Conservation (phyloP, 208 protist species). For the Trypanosoma scelopori region DNA sequence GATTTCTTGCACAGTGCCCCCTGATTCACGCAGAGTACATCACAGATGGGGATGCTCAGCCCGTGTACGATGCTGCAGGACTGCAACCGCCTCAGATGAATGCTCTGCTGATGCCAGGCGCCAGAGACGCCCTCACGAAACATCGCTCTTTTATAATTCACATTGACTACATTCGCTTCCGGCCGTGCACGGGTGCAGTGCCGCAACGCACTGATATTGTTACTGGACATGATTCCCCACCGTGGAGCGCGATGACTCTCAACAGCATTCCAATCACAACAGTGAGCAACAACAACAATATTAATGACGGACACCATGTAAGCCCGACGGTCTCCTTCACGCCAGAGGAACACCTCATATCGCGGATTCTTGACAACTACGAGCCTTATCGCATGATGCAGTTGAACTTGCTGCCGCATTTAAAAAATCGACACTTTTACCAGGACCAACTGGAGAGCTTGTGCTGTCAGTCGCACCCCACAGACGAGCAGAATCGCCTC, state of each 20-base stretch:
- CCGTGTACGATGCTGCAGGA: conserved; percentile 46
- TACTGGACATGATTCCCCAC: not conserved
- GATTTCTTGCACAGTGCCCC: conserved; percentile 53
- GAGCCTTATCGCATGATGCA: conserved; percentile 76
- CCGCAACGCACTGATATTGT: not conserved
- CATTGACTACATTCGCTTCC: conserved; percentile 77
- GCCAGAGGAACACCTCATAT: conserved; percentile 51
- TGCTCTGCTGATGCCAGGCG: conserved; percentile 6
- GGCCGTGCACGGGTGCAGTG: conserved; percentile 22
- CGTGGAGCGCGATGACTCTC: not conserved
- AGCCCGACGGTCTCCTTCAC: conserved; percentile 46
- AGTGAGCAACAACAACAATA: not conserved
- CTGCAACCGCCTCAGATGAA: conserved; percentile 19
- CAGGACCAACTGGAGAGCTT: conserved; percentile 56
- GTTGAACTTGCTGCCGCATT: conserved; percentile 59
- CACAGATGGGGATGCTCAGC: conserved; percentile 37
- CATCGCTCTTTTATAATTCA: conserved; percentile 62
- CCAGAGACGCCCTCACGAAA: not conserved
- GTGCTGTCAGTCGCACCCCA: conserved; percentile 29
- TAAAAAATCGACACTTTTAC: conserved; percentile 69
- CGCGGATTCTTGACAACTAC: conserved; percentile 70
- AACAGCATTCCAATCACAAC: not conserved
- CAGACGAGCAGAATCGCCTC: conserved; percentile 36
- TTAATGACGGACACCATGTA: not conserved
- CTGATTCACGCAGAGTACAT: conserved; percentile 62